These are phyloP conservation scores for Alternaria sp. DNA, from an alignment of 2,329 filamentous ascomycete species.

Conservation along the genomic window DNA sequence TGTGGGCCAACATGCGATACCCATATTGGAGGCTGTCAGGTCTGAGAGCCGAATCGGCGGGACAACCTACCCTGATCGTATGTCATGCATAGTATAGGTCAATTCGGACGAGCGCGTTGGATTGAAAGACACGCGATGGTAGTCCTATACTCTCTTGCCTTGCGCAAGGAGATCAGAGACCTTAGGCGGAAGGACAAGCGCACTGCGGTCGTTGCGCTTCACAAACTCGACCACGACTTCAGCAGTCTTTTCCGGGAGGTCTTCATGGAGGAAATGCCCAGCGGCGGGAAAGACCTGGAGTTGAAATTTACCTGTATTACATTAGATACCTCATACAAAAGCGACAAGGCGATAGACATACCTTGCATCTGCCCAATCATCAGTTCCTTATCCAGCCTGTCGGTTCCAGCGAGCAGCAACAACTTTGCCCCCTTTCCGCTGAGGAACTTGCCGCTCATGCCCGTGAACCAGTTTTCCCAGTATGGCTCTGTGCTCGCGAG, in stretches of 20 bases:
- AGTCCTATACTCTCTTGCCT: conserved; percentile 56
- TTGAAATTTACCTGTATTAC: conserved; percentile 80
- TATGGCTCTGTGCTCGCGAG: conserved; percentile 83
- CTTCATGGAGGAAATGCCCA: conserved; percentile 96
- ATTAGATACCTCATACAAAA: conserved; percentile 26
- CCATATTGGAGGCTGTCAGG: conserved; percentile 4
- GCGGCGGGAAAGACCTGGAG: conserved; percentile 93
- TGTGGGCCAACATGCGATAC: conserved; percentile 13
- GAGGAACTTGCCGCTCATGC: conserved; percentile 87
- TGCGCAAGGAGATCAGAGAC: conserved; percentile 63
- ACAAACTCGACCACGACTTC: conserved; percentile 88
- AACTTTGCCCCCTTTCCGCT: conserved; percentile 81
- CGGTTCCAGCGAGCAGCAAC: conserved; percentile 84
- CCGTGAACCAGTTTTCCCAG: conserved; percentile 93
- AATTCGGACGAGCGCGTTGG: not conserved
- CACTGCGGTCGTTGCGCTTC: conserved; percentile 83
- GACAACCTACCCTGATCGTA: not conserved
- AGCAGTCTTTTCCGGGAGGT: conserved; percentile 89
- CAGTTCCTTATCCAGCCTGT: conserved; percentile 86
- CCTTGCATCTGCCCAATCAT: conserved; percentile 98
- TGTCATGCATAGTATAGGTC: not conserved
- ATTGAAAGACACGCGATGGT: not conserved
- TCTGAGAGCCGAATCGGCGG: not conserved
- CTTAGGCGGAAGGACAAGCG: conserved; percentile 88
- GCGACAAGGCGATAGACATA: conserved; percentile 46